Evolutionary conservation across 129 eudicot species (phyloP), one percentile per base, ranked within the genome.

Genomic region (Flaveria brownii): DNA sequence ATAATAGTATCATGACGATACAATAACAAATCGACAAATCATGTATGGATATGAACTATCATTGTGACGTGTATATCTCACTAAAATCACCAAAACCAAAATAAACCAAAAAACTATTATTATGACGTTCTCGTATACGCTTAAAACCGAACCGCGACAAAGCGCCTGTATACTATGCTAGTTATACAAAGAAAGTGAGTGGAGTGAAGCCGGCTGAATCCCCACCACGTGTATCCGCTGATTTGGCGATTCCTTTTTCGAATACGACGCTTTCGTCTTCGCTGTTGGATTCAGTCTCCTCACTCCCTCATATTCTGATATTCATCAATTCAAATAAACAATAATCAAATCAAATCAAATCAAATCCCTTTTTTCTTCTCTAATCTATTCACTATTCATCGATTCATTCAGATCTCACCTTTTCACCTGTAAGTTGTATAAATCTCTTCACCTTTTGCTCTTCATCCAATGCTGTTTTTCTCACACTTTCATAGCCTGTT

Each of bases 161-260:
- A 25, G 26, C 1, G 26, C 26, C 0, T 25, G 26, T 25, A 20
- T 20, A 20, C 22, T 20, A 20, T 20, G 22, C 22, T 20, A 25
- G 26, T 25, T 36, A 36, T 36, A 0, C 1, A 36, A 36, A 36
- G 41, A 36, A 36, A 36, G 41, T 36, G 41, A 36, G 41, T 36
- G 41, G 41, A 36, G 41, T 36, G 41, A 36, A 72, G 83, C 72
- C 77, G 77, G 77, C 82, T n/a, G 59, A 18, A 74, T 6, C 56
- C 70, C 76, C 47, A 80, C 76, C 84, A 80, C 84, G 80, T 80
- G 70, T 61, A n/a, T 74, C 9, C 30, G 84, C 74, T 80, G 70
- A 80, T 47, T 30, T 74, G 75, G 75, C 79, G 83, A 79, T 72
- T 80, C 83, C 41, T 52, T 41, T 54, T 60, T 36, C 18, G 33